phyloP scores from a whole-genome alignment of 2,329 filamentous ascomycete genomes.

The Chaetomiaceae sp. region DNA sequence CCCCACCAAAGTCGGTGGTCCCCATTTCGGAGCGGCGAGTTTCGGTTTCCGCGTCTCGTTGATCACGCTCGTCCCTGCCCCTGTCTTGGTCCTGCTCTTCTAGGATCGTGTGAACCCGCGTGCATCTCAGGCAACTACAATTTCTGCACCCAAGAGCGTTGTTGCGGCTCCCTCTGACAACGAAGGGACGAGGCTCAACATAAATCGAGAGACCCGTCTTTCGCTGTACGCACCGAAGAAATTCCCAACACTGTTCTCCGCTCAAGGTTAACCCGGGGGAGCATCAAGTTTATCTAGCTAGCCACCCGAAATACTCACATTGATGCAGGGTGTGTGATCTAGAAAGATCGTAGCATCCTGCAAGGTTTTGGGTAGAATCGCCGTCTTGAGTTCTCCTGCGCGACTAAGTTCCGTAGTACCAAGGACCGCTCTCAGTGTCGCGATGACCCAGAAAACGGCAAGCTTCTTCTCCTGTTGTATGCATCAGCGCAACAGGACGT shows the following conservation, averaged over 20 bases:
- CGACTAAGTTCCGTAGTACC: slow-evolving; percentile 5
- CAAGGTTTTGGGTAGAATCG: background rate
- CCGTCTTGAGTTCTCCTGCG: slow-evolving; percentile 4
- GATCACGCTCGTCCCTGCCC: too few species aligned
- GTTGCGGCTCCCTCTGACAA: background rate
- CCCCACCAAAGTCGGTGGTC: too few species aligned
- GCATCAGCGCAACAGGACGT: background rate
- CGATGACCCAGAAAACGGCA: slow-evolving; percentile 11
- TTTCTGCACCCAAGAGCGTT: background rate
- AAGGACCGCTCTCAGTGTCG: slow-evolving; percentile 5
- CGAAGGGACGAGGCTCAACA: background rate
- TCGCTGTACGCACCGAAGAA: background rate
- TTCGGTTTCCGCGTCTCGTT: too few species aligned
- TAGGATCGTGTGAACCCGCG: too few species aligned
- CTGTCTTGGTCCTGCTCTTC: too few species aligned
- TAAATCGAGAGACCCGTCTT: slow-evolving; percentile 1
- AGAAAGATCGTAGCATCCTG: slow-evolving; percentile 8
- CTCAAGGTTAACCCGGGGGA: background rate
- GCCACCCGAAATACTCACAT: slow-evolving; percentile 5
- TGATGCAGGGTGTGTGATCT: slow-evolving; percentile 14
- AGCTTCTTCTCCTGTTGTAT: slow-evolving; percentile 19
- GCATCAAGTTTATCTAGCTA: background rate
- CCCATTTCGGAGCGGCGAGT: too few species aligned
- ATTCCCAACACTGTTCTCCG: slow-evolving; percentile 10
- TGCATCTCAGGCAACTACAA: slow-evolving; percentile 1